These are phyloP conservation scores for Rhododendron ferrugineum DNA, from an alignment of 148 eudicot genomes.

Conservation along the genomic window DNA sequence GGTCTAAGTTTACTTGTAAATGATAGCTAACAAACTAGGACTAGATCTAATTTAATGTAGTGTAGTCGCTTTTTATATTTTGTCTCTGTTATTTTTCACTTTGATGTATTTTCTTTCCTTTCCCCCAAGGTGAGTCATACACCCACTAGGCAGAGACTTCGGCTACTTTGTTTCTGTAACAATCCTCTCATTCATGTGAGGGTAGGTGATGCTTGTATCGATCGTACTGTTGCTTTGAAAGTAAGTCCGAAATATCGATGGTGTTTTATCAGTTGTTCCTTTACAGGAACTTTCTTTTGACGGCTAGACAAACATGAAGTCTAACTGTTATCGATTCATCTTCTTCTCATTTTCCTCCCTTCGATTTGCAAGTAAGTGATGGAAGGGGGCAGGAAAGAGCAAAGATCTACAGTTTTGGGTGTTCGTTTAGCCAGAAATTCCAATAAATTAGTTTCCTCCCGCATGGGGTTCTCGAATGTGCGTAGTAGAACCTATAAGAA, in stretches of 20 bases:
- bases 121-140: not conserved
- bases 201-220: not conserved
- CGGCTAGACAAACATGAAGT: not conserved
- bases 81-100: not conserved
- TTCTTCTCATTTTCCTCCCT: not conserved
- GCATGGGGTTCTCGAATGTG: not conserved
- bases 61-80: not conserved
- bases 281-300: not conserved
- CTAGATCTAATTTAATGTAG: constrained; percentile 7
- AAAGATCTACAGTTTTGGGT: not conserved
- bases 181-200: constrained; percentile 7
- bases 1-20: constrained; percentile 14
- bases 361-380: not conserved
- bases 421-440: not conserved
- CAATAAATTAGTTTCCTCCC: not conserved
- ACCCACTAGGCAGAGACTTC: not conserved
- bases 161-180: not conserved
- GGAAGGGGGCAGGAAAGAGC: not conserved
- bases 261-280: not conserved
- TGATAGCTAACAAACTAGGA: constrained; percentile 9
- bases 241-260: not conserved
- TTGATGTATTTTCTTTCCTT: not conserved
- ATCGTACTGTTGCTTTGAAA: constrained; percentile 1
- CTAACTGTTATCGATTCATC: not conserved
- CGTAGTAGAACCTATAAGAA: not conserved